Evolutionary conservation across 2,329 filamentous ascomycete genomes (phyloP).

Genomic region (Colletotrichum plurivorum): DNA sequence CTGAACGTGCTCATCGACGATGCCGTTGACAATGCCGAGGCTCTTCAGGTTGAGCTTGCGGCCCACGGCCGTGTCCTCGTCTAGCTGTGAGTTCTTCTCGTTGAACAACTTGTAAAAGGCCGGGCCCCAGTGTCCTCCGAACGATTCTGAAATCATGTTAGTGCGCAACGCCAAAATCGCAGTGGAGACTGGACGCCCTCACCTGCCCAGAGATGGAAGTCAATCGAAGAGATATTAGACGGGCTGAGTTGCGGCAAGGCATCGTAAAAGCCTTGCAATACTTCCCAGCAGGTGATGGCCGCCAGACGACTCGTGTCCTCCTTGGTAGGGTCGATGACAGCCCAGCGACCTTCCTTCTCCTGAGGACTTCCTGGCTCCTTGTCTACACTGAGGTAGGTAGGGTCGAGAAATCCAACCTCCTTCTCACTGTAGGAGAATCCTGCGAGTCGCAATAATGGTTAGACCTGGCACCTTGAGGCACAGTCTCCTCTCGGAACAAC

Average conservation of each 20-base stretch:
- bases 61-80: too few species aligned
- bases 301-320: conserved; percentile 22
- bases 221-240: conserved; percentile 10
- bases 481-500: background rate
- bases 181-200: too few species aligned
- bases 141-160: too few species aligned
- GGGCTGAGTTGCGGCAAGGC: conserved; percentile 20
- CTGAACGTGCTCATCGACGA: too few species aligned
- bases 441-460: background rate
- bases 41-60: too few species aligned
- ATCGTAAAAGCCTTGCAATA: conserved; percentile 23
- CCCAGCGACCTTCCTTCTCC: conserved; percentile 20
- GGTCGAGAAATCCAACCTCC: conserved; percentile 19
- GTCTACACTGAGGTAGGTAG: conserved; percentile 1
- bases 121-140: too few species aligned
- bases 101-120: too few species aligned
- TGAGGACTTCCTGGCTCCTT: conserved; percentile 5
- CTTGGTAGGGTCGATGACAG: conserved; percentile 21
- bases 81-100: too few species aligned
- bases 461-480: background rate
- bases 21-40: too few species aligned
- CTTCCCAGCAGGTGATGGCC: conserved; percentile 28
- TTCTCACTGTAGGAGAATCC: conserved; percentile 30
- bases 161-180: too few species aligned
- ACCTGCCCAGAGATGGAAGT: conserved; percentile 13